phyloP scores from a whole-genome alignment of 1,284 basidiomycete genomes.

The Rugosomyces carneus region DNA sequence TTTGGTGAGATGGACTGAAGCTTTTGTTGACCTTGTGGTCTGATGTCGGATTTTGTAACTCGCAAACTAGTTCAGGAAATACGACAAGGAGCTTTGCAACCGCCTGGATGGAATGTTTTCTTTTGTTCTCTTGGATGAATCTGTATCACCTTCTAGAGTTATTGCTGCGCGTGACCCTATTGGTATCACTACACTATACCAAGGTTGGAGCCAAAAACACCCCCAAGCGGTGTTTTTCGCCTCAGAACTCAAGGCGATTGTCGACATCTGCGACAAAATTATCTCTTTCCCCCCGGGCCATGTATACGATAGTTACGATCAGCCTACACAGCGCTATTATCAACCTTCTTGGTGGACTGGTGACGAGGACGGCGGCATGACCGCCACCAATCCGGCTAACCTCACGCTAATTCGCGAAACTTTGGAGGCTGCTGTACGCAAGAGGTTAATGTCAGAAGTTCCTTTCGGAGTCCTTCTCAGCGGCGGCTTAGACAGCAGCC shows the following conservation, averaged over 20 bases:
- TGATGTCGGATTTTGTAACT: conserved; percentile 7
- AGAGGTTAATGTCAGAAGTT: conserved; percentile 98
- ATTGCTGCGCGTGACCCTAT: conserved; percentile 97
- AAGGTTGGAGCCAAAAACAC: conserved; percentile 84
- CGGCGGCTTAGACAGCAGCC: conserved; percentile 92
- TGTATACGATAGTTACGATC: conserved; percentile 81
- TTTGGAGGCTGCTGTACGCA: conserved; percentile 90
- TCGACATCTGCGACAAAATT: conserved; percentile 92
- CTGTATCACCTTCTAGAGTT: conserved; percentile 81
- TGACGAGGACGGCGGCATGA: conserved; percentile 55
- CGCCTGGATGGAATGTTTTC: conserved; percentile 99
- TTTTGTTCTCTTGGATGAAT: conserved; percentile 93
- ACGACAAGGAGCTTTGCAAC: conserved; percentile 71
- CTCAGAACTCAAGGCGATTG: conserved; percentile 92
- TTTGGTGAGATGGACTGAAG: conserved; percentile 50
- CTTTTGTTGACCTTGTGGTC: neutral
- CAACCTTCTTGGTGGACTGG: conserved; percentile 82
- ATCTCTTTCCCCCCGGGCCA: conserved; percentile 97
- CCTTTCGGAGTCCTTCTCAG: conserved; percentile 96
- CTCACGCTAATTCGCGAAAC: conserved; percentile 71
- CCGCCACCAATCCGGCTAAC: conserved; percentile 60
- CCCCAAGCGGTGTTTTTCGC: conserved; percentile 91
- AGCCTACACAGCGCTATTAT: conserved; percentile 78
- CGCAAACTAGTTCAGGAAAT: conserved; percentile 71
- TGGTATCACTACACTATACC: conserved; percentile 97